Conservation (phyloP, 371 early-diverging fungal species). For the Fennellomyces sp. region DNA sequence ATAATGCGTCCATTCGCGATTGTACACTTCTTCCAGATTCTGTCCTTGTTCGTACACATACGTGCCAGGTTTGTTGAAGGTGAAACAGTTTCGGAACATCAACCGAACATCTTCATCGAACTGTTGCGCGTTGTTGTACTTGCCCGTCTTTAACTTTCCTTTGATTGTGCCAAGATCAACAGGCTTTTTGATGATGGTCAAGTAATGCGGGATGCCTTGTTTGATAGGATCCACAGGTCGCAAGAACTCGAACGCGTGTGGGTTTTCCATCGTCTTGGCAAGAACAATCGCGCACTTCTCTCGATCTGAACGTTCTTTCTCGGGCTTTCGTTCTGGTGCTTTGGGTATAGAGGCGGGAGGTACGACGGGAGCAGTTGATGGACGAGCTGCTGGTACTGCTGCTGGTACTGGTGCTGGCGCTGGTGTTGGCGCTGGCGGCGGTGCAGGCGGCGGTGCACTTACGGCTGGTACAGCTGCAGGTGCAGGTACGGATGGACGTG, state of each 20-base stretch:
- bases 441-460: not conserved
- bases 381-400: not conserved
- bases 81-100: constrained; percentile 57
- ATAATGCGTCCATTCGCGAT: constrained; percentile 47
- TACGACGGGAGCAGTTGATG: not conserved
- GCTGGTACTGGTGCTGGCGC: not conserved
- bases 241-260: constrained; percentile 40
- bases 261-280: constrained; percentile 27
- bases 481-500: not conserved
- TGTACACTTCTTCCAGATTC: constrained; percentile 61
- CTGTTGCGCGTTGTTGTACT: constrained; percentile 44
- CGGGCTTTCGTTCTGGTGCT: constrained; percentile 7
- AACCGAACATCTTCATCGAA: constrained; percentile 53
- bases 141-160: constrained; percentile 56
- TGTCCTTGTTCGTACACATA: constrained; percentile 74
- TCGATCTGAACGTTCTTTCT: constrained; percentile 26
- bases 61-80: constrained; percentile 79
- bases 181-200: constrained; percentile 86
- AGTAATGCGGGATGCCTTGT: constrained; percentile 67
- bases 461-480: not conserved
- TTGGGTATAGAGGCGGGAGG: constrained; percentile 1
- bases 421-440: not conserved
- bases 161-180: constrained; percentile 97
- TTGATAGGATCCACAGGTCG: constrained; percentile 54
- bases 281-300: constrained; percentile 33